Evolutionary conservation across 441 rosid species (phyloP).

Genomic region (Gossypium gossypioides): DNA sequence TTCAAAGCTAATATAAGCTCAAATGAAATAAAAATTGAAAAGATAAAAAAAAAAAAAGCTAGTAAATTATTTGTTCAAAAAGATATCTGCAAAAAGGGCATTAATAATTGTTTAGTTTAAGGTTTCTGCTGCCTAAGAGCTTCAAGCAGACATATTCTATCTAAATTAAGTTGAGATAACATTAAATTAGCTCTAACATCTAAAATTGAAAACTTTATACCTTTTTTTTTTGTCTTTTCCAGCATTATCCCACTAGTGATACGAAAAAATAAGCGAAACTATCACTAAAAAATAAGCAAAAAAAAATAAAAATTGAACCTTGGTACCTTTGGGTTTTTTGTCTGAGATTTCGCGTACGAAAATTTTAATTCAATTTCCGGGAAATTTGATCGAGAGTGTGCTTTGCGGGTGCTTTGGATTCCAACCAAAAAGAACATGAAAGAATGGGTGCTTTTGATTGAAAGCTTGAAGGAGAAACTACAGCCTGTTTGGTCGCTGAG

Average conservation of each 20-base stretch:
- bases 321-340: not conserved
- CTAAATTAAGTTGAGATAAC: not conserved
- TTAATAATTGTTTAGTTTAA: not conserved
- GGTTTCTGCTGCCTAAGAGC: not conserved
- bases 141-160: not conserved
- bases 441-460: not conserved
- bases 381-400: not conserved
- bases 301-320: not conserved
- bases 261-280: not conserved
- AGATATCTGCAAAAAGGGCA: not conserved
- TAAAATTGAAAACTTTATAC: not conserved
- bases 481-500: not conserved
- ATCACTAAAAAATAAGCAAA: not conserved
- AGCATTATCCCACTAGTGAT: not conserved
- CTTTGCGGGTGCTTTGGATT: not conserved
- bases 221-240: not conserved
- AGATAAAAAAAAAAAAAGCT: not conserved
- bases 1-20: slow-evolving; percentile 4
- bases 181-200: not conserved
- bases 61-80: not conserved
- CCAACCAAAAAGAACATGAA: not conserved
- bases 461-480: not conserved
- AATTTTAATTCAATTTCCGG: not conserved
- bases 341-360: not conserved
- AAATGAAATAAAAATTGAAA: not conserved